Percentiles rank a stretch among this genome's conserved stretches.
These are phyloP conservation scores for Asterella californica DNA, from an alignment of 225 moss, liverwort and hornwort species.

Conservation along the genomic window DNA sequence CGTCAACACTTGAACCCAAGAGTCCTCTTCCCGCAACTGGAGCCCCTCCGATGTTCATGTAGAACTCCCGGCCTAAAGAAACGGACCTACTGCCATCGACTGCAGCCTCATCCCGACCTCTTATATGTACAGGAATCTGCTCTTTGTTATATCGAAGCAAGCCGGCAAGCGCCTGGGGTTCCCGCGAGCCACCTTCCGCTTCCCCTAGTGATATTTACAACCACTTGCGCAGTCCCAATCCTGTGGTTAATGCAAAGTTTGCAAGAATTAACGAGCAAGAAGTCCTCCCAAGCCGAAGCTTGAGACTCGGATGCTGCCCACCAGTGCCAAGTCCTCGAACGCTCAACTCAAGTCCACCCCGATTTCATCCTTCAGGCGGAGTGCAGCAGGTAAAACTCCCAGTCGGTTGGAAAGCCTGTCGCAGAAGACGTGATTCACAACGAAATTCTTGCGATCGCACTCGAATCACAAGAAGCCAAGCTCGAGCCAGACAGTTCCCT, in stretches of 20 bases:
- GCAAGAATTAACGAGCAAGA: not conserved
- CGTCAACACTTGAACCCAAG: constrained; percentile 12
- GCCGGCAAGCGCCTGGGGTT: not conserved
- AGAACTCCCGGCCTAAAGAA: not conserved
- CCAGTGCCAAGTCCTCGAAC: not conserved
- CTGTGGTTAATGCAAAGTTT: not conserved
- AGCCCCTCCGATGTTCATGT: constrained; percentile 18
- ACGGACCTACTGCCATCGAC: constrained; percentile 6
- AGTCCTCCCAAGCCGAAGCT: not conserved
- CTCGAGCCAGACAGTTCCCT: not conserved
- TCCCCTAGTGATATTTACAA: not conserved
- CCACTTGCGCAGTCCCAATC: not conserved
- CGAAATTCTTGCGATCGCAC: not conserved
- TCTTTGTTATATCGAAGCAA: not conserved
- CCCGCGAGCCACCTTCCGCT: not conserved
- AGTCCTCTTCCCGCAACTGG: not conserved
- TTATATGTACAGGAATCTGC: not conserved
- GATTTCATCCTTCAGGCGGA: not conserved
- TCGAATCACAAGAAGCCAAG: not conserved
- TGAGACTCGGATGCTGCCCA: not conserved
- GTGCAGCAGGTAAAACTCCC: not conserved
- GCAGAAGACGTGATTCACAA: not conserved
- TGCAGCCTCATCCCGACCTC: constrained; percentile 7
- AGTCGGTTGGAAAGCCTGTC: not conserved
- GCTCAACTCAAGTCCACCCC: not conserved